Evolutionary conservation across 192 early-diverging fungal genomes (phyloP), one percentile per base, ranked within the genome.

Genomic region (Gryganskiella cystojenkinii): DNA sequence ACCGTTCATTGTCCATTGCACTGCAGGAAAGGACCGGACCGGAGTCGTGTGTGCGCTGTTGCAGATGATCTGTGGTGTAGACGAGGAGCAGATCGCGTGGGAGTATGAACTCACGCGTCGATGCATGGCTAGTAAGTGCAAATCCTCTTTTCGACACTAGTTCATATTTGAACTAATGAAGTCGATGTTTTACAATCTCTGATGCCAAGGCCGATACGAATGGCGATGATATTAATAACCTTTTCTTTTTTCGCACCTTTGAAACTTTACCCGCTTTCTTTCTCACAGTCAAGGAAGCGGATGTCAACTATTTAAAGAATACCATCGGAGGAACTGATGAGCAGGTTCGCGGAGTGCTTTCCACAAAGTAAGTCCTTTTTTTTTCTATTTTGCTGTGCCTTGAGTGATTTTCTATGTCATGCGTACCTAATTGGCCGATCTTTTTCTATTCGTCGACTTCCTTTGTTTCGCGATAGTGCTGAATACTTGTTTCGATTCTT

Each of bases 1-100:
- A 13, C 83, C 85, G 1, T 75, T 91, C n/a, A 79, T 92, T 56
- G 75, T 92, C 9, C 90, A 92, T 61, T 92, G 90, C 65, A 91
- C 90, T 6, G 90, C 90, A 14, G 90, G 90, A 19, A 92, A 92
- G 69, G 90, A 92, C 57, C 70, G 90, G 35, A 92, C 90, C 0
- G 90, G 90, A 14, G 65, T 92, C 7, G 80, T 88, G 49, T 76
- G 67, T 25, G 90, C 90, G 53, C 55, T 92, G 27, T 37, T 92
- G 43, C 73, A 90, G 47, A 84, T 82, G 54, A 70, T 91, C 9
- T 84, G 84, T 42, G 90, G 88, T 0, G 90, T 92, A 3, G 86
- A 88, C 44, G 89, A 91, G 25, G 91, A 92, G 57, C 69, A 86
- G 55, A 90, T 92, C 70, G 85, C 85, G 24, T 70, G 83, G 72